These are phyloP conservation scores for Garcia nutans DNA, from an alignment of 345 rosid genomes.

Conservation along the genomic window DNA sequence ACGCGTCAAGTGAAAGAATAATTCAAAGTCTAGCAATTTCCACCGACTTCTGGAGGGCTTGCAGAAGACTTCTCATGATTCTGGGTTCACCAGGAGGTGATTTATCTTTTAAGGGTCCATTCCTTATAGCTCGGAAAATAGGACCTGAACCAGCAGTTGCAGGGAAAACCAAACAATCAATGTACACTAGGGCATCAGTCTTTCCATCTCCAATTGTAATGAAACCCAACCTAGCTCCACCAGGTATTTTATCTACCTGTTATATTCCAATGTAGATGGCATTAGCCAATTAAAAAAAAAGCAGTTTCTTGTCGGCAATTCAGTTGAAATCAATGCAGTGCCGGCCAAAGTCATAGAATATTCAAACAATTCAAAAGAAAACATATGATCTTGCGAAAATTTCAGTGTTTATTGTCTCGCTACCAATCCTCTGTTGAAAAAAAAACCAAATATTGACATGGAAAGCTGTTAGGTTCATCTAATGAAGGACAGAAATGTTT, in stretches of 20 bases:
- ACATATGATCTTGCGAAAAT: not conserved
- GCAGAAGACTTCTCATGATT: constrained; percentile 90
- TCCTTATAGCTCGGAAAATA: constrained; percentile 69
- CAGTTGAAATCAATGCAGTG: too few species aligned
- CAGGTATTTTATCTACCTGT: constrained; percentile 74
- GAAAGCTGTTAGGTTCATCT: not conserved
- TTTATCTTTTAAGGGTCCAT: constrained; percentile 59
- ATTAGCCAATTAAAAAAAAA: not conserved
- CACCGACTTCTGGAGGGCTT: constrained; percentile 68
- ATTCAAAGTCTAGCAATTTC: constrained; percentile 56
- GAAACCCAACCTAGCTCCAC: constrained; percentile 88
- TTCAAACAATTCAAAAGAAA: not conserved
- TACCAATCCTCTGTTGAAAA: not conserved
- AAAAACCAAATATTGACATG: not conserved
- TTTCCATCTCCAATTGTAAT: constrained; percentile 65
- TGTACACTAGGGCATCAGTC: constrained; percentile 79
- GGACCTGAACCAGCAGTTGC: constrained; percentile 49
- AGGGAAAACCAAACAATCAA: constrained; percentile 74
- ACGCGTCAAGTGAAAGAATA: constrained; percentile 1
- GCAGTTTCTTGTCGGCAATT: too few species aligned
- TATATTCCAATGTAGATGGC: constrained; percentile 15
- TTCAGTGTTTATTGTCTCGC: not conserved
- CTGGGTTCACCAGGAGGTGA: constrained; percentile 88
- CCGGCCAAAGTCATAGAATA: not conserved
- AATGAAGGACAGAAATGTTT: not conserved